Base-by-base conservation (phyloP, 441 rosid species). In the Populus tomentosa region DNA sequence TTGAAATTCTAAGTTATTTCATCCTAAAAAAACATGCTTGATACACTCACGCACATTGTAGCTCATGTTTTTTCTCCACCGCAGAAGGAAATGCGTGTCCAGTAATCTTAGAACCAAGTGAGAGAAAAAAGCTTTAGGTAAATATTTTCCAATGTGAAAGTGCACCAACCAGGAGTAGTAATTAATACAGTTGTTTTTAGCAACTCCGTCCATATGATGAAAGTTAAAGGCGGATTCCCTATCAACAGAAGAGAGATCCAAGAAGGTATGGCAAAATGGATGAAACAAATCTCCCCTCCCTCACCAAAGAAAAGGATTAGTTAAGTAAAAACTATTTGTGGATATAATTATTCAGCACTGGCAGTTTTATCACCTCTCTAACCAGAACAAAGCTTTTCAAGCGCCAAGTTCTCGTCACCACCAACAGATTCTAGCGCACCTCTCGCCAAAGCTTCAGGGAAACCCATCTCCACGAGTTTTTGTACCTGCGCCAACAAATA, bases 401-500 rank as follows among this genome's bases (percentile, higher is more conserved):
- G 92, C 4, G 98, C 99, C 89, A 87, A 33, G 82, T 94, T 96
- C 87, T 96, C 99, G 84, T 96, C 99, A 21, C 97, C 98, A 40
- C 94, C 94, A 30, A 87, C 91, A 75, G 91, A 86, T 68, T 92
- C 92, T 75, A 94, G 84, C 3, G 98, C 83, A 81, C 83, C 91
- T 92, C 97, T 92, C 75, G 88, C 98, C 79, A 84, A 74, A 72
- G 89, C 76, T 56, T 91, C 97, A 4, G 89, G 87, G 77, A 96
- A 96, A 21, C 99, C 99, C 99, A 96, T 96, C 85, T 96, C 98
- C 77, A 90, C 88, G 0, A 96, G 98, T 83, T 84, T 91, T 82
- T 87, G 91, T 26, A 96, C 97, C 98, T 94, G 88, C 10, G 56
- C 69, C 38, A 7, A 21, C 42, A n/a, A 67, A 36, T 7, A 35